phyloP scores from a whole-genome alignment of 2,329 filamentous ascomycete genomes.

The Penicillium sclerotigenum region DNA sequence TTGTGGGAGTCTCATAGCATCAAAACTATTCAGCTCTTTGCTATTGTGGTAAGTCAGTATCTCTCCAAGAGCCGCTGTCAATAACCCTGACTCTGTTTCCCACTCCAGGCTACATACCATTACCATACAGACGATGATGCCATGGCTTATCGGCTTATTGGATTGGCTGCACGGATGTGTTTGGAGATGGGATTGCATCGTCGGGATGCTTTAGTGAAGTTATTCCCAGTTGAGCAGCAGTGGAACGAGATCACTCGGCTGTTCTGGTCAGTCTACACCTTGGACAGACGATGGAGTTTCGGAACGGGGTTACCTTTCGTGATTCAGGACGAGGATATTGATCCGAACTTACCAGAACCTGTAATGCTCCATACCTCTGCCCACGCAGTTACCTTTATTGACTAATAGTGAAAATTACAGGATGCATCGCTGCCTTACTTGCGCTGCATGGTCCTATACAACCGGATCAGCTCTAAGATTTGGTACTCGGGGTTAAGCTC shows the following conservation, averaged over 20 bases:
- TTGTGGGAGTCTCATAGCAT: constrained; percentile 57
- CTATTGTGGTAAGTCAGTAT: constrained; percentile 41
- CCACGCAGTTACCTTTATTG: not conserved
- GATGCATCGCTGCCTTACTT: constrained; percentile 63
- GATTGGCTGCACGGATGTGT: constrained; percentile 75
- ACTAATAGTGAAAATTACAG: constrained; percentile 25
- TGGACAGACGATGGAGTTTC: constrained; percentile 85
- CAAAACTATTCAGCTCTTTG: constrained; percentile 58
- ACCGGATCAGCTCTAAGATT: constrained; percentile 77
- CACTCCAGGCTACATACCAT: constrained; percentile 64
- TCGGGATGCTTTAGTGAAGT: constrained; percentile 65
- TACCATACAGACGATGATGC: constrained; percentile 84
- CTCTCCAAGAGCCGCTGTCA: not conserved
- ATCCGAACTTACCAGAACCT: constrained; percentile 72
- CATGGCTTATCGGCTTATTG: constrained; percentile 82
- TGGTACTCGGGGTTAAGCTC: constrained; percentile 76
- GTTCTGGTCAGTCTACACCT: constrained; percentile 83
- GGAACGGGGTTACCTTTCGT: constrained; percentile 85
- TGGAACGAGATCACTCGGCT: constrained; percentile 65
- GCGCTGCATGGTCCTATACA: constrained; percentile 80
- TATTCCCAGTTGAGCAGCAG: constrained; percentile 66
- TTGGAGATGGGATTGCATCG: constrained; percentile 80
- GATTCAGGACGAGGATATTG: constrained; percentile 80
- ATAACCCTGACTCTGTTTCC: constrained; percentile 1
- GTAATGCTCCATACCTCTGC: constrained; percentile 47